Evolutionary conservation across 1,284 basidiomycete genomes (phyloP).

Genomic region (Ceratobasidium papillatum): DNA sequence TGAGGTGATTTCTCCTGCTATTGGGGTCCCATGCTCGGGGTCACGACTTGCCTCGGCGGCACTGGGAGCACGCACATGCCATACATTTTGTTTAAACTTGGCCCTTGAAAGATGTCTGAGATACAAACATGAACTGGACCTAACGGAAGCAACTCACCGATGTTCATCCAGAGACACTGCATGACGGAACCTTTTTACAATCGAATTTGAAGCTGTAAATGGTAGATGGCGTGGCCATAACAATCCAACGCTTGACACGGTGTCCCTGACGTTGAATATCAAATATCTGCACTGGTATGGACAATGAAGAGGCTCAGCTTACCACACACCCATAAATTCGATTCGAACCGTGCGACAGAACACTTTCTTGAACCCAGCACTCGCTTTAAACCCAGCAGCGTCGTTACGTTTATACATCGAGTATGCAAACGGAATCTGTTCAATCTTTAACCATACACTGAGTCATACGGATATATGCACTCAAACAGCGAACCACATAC

Average conservation of each 20-base stretch:
- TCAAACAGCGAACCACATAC: neutral
- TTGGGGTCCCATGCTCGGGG: constrained; percentile 40
- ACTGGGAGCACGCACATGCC: constrained; percentile 40
- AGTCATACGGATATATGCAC: neutral
- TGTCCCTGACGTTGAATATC: constrained; percentile 40
- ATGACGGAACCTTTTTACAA: constrained; percentile 45
- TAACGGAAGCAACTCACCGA: constrained; percentile 28
- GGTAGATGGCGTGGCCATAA: constrained; percentile 44
- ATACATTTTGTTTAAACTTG: constrained; percentile 45
- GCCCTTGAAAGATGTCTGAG: constrained; percentile 16
- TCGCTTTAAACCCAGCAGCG: constrained; percentile 7
- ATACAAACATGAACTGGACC: neutral
- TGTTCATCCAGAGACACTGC: constrained; percentile 45
- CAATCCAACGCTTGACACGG: constrained; percentile 45
- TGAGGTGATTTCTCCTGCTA: neutral
- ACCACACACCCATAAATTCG: constrained; percentile 40
- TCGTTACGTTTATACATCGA: constrained; percentile 39
- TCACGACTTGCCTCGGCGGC: constrained; percentile 21
- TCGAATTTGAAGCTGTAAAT: constrained; percentile 44
- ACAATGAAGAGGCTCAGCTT: neutral
- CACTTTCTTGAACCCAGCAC: constrained; percentile 30
- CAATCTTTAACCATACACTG: neutral
- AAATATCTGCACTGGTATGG: too few species aligned
- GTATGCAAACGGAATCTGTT: constrained; percentile 44
- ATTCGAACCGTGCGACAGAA: constrained; percentile 37